Base-by-base conservation (phyloP, 192 early-diverging fungal genomes). In the Thoreauomyces humboldtii region DNA sequence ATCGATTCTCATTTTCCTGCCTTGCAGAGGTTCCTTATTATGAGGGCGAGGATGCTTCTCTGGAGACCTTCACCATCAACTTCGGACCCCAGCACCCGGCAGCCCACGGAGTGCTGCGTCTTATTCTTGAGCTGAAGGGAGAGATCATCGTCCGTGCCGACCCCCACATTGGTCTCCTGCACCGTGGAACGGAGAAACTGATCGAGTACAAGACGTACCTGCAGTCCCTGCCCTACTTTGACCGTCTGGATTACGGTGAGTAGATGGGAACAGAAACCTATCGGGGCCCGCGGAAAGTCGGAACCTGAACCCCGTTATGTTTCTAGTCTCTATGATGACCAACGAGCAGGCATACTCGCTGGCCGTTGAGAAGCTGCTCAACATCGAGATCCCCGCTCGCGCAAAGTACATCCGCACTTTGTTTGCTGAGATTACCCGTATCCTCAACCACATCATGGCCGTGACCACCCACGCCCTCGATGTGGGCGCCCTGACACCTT, bases 31-130 rank as follows among this genome's bases (percentile, higher is more conserved):
- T 83, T 14, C 77, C 77, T 0, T 51, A 61, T 28, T 67, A 67
- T 54, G 77, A 76, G 46, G 71, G 61, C 31, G 73, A 76, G 45
- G 83, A 81, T 52, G 52, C 76, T 21, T 69, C 35, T 4, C 61
- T 91, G 31, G 87, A 89, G 67, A 87, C 86, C 43, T 98, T 90
- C 80, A 99, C 96, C 36, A 85, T 99, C 78, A 99, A 99, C 83
- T 99, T 99, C 81, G 96, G 96, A 35, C 96, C 96, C 24, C 96
- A 99, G 81, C 96, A 99, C 81, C 96, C 96, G 21, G 96, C 96
- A 28, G 96, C 96, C 41, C 96, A 99, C 89, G 92, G 91, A 36
- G 92, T 96, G 63, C 75, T 93, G 72, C 89, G 94, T 58, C 71
- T 99, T 73, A 94, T 99, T 75, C 70, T 96, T 62, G 95, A 97